phyloP scores from a whole-genome alignment of 1,284 basidiomycete genomes.

The Apiotrichum sp. region DNA sequence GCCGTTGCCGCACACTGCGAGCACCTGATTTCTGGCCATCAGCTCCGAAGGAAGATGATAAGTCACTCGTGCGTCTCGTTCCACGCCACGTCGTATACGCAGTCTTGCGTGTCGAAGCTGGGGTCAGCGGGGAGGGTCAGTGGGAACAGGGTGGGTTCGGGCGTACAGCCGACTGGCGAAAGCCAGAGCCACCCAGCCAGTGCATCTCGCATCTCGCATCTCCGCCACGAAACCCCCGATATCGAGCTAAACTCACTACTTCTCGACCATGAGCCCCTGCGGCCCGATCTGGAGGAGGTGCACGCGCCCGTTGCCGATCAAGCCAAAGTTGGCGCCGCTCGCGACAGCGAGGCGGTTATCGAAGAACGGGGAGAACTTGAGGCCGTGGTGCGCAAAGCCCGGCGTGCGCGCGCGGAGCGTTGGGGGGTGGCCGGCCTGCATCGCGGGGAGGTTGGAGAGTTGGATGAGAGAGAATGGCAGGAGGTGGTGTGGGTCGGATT shows the following conservation, averaged over 20 bases:
- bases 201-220: too few species aligned
- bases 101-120: slow-evolving; percentile 92
- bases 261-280: slow-evolving; percentile 56
- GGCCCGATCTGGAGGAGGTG: slow-evolving; percentile 60
- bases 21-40: slow-evolving; percentile 60
- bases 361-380: slow-evolving; percentile 91
- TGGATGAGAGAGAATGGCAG: too few species aligned
- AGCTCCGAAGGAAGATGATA: not conserved
- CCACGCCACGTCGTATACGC: slow-evolving; percentile 86
- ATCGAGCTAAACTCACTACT: slow-evolving; percentile 53
- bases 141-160: too few species aligned
- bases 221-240: too few species aligned
- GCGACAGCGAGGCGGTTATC: slow-evolving; percentile 74
- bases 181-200: too few species aligned
- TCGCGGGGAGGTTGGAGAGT: not conserved
- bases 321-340: slow-evolving; percentile 87
- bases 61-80: slow-evolving; percentile 79
- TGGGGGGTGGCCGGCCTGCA: slow-evolving; percentile 5
- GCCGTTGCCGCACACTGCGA: slow-evolving; percentile 84
- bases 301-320: slow-evolving; percentile 87
- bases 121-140: not conserved
- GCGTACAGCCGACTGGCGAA: too few species aligned
- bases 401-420: slow-evolving; percentile 52
- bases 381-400: slow-evolving; percentile 77
- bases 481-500: too few species aligned